A percentile compares a stretch with the other conserved stretches of the same genome.
Conservation (phyloP, 176 grass and related monocot genomes). For the Oryza coarctata region DNA sequence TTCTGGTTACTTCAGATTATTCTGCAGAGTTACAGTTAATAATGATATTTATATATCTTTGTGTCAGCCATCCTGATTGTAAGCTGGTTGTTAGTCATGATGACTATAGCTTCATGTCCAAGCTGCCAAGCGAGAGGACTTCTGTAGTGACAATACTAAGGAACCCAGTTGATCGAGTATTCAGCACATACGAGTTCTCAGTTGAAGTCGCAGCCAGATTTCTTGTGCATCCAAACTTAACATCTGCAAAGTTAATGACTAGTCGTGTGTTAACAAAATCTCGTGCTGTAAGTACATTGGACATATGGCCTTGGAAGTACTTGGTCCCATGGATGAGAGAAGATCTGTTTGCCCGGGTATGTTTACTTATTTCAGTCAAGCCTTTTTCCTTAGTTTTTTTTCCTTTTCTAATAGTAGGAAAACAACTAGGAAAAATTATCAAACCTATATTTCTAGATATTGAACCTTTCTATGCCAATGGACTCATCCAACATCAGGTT, state of each 20-base stretch:
- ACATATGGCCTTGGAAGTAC: slow-evolving; percentile 99
- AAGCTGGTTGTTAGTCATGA: slow-evolving; percentile 90
- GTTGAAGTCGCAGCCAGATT: slow-evolving; percentile 97
- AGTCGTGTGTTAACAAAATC: slow-evolving; percentile 48
- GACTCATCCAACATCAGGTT: not conserved
- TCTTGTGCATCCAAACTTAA: slow-evolving; percentile 82
- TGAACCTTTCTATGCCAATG: not conserved
- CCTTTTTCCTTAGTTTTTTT: slow-evolving; percentile 25
- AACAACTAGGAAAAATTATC: not conserved
- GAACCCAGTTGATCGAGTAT: slow-evolving; percentile 87
- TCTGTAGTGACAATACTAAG: slow-evolving; percentile 92
- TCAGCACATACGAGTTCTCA: slow-evolving; percentile 96
- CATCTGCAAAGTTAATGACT: slow-evolving; percentile 76
- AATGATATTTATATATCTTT: slow-evolving; percentile 22
- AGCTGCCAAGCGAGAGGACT: slow-evolving; percentile 80
- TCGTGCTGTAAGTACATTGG: slow-evolving; percentile 78
- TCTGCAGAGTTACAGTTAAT: slow-evolving; percentile 14
- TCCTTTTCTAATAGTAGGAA: not conserved
- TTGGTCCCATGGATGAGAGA: slow-evolving; percentile 99
- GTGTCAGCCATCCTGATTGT: slow-evolving; percentile 86
- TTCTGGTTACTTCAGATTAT: slow-evolving; percentile 9
- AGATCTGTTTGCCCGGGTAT: slow-evolving; percentile 86
- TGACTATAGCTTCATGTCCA: slow-evolving; percentile 94
- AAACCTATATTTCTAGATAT: not conserved
- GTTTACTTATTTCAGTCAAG: not conserved